Evolutionary conservation across 257 asterid genomes (phyloP).

Genomic region (Solanum peruvianum): DNA sequence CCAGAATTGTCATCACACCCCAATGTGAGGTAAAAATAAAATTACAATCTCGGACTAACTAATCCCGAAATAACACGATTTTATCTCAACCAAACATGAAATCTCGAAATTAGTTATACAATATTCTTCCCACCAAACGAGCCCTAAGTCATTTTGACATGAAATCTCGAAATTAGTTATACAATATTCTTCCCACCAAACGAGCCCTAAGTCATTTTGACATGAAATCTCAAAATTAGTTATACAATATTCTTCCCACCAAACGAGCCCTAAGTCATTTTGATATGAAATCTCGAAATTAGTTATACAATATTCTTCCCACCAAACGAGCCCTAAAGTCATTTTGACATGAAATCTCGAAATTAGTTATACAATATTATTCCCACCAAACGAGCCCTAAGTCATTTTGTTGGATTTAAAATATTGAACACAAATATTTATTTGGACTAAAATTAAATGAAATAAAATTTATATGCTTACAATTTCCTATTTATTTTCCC

Average conservation of each 20-base stretch:
- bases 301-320: neutral
- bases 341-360: no score
- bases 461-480: neutral
- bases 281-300: no score
- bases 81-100: no score
- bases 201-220: neutral
- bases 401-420: neutral
- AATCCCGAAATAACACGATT: accelerated
- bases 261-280: neutral
- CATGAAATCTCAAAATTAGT: no score
- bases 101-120: neutral
- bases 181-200: neutral
- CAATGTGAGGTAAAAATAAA: neutral
- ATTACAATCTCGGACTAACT: no score
- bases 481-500: neutral
- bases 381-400: neutral
- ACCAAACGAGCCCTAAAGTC: neutral
- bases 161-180: no score
- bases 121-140: neutral
- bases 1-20: no score
- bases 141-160: neutral
- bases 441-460: neutral
- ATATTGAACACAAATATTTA: neutral
- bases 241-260: neutral
- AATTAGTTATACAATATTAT: neutral